Base-by-base conservation (phyloP, 495 filamentous ascomycete genomes). In the Tuber indicum region DNA sequence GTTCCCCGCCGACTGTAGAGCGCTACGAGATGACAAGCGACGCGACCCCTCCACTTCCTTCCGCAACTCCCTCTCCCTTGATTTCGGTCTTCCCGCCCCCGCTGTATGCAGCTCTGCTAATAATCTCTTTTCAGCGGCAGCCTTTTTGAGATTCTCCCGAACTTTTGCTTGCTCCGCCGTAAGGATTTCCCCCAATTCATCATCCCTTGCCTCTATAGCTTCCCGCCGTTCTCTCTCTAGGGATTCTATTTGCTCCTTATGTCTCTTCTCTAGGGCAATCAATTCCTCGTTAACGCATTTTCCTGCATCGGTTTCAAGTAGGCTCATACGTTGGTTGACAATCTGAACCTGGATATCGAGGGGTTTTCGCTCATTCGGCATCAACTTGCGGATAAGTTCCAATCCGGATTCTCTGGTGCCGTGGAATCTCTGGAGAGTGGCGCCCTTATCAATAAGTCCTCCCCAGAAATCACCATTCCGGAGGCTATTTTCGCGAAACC, bases 341-440 rank as follows among this genome's bases (percentile, higher is more conserved):
- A 87, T 81, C 76, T 86, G 83, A 49, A 84, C 75, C 76, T 87
- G 86, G 32, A 87, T 82, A 71, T 84, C 80, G 21, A 85, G 78
- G 72, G 80, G 77, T 12, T 81, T 79, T 9, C 36, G 66, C 71
- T 77, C 72, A 36, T 43, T 26, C 26, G 42, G 36, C 75, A 69
- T 75, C 52, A 78, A 76, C 12, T 44, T 69, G 72, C 42, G 52
- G n/a, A 85, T 77, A 39, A 86, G 79, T 3, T 79, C 76, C 32
- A 75, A 83, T 66, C 84, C 83, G 0, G 84, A 86, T 52, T 82
- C 77, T 21, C 62, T 81, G 70, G 81, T 78, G 8, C 84, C 83
- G 71, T 77, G 71, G 44, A 85, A 76, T 17, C 82, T 83, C 32
- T 76, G 43, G 21, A 80, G 78, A 26, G 75, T 74, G 23, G 83